A percentile compares a stretch with the other conserved stretches of the same genome.
Conservation (phyloP, 1,139 yeast species). For the Tardiomyces digboiensis region DNA sequence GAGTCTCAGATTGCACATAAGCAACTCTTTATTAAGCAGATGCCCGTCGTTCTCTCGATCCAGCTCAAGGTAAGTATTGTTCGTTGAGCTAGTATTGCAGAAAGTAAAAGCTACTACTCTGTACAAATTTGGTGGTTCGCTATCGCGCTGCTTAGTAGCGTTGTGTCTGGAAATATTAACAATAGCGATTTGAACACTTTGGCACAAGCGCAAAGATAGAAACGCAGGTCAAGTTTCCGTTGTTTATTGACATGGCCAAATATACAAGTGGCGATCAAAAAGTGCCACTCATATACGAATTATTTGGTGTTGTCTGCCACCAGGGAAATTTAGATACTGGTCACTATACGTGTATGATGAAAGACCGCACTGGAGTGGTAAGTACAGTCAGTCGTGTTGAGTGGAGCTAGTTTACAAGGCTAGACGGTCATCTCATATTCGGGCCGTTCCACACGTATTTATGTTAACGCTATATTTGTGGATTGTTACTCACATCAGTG, state of each 20-base stretch:
- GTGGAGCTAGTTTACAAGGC: too few species aligned
- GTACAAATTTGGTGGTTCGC: too few species aligned
- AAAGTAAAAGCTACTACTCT: too few species aligned
- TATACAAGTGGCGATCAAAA: constrained; percentile 34
- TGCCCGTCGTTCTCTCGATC: constrained; percentile 72
- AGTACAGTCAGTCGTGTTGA: too few species aligned
- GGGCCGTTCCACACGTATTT: too few species aligned
- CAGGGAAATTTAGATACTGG: constrained; percentile 93
- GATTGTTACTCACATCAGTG: constrained; percentile 33
- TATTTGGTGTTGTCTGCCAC: constrained; percentile 82
- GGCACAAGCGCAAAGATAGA: constrained; percentile 70
- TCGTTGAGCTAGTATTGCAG: too few species aligned
- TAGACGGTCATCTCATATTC: too few species aligned
- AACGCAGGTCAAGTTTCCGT: constrained; percentile 61
- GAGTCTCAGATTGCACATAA: constrained; percentile 58
- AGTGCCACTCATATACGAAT: constrained; percentile 46
- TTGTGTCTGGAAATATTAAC: constrained; percentile 1
- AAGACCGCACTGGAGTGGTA: constrained; percentile 46
- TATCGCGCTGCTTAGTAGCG: background rate
- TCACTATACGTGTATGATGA: constrained; percentile 77
- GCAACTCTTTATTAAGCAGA: constrained; percentile 52
- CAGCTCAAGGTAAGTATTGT: constrained; percentile 73
- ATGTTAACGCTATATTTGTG: constrained; percentile 5
- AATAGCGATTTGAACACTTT: constrained; percentile 62
- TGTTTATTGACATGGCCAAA: constrained; percentile 57